Evolutionary conservation across 73 alveolate species (phyloP), one percentile per base, ranked within the genome.

Genomic region (Halteria grandinella): DNA sequence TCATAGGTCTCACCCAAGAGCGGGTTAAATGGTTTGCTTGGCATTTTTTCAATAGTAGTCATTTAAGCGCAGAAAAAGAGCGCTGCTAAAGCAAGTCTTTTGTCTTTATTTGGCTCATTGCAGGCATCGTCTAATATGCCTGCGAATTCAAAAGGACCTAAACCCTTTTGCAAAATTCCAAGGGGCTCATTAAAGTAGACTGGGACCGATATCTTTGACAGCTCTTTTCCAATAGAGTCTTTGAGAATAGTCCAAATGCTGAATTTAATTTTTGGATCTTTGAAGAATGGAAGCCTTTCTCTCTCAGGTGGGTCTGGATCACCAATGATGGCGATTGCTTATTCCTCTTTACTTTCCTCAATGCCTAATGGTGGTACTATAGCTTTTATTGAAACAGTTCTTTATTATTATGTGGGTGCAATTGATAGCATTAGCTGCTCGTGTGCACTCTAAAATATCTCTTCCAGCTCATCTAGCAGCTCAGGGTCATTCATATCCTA

Each of bases 131-230:
- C 71, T 2, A 84, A 17, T 3, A 82, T 7, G 28, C 59, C 48
- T 24, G 41, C 58, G 40, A 58, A 48, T 24, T 55, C 82, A 59
- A 71, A 39, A 15, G 58, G 25, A 39, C 57, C 86, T 3, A 79
- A 37, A 15, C 55, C 27, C 40, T 51, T 73, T 49, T 66, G 66
- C 45, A 66, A 66, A n/a, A 66, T 66, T 32, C 47, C 47, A 32
- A 94, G 64, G n/a, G 99, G 99, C 66, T 96, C 99, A 88, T 96
- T 96, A 59, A 93, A 95, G 62, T 84, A 87, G 0, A 96, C 97
- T 51, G 98, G 98, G 20, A 93, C 88, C 24, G 97, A 79, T 71
- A 86, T 82, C 37, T 89, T 84, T 55, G 93, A 64, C 6, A 83
- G 33, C 63, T 49, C 80, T 64, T 91, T 91, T 20, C 80, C 80